These are phyloP conservation scores for Pinguiococcus pyrenoidosus DNA, from an alignment of 108 stramenopile genomes.

Conservation along the genomic window DNA sequence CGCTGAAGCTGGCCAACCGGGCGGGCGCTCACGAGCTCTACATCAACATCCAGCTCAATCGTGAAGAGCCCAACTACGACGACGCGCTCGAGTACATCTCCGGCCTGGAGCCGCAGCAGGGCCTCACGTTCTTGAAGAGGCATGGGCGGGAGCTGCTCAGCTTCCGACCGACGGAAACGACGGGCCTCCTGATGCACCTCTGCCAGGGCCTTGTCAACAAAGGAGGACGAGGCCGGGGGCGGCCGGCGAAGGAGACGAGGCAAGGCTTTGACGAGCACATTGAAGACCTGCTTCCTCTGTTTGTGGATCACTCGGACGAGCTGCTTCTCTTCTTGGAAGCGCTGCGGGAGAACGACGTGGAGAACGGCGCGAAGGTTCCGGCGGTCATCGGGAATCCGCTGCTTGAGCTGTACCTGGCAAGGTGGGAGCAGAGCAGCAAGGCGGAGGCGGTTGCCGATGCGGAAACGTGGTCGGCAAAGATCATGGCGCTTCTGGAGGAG, in stretches of 20 bases:
- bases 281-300: slow-evolving; percentile 22
- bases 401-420: slow-evolving; percentile 12
- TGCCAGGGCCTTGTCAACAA: slow-evolving; percentile 12
- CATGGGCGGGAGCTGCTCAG: slow-evolving; percentile 20
- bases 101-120: neutral
- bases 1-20: slow-evolving; percentile 17
- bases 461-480: neutral
- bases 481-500: slow-evolving; percentile 21
- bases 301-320: slow-evolving; percentile 18
- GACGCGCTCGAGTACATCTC: slow-evolving; percentile 26
- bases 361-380: slow-evolving; percentile 3
- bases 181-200: slow-evolving; percentile 25
- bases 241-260: neutral
- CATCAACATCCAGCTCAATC: slow-evolving; percentile 28
- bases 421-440: slow-evolving; percentile 4
- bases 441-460: neutral
- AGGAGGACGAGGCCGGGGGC: neutral
- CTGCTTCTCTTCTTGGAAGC: slow-evolving; percentile 11
- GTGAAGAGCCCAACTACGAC: slow-evolving; percentile 3
- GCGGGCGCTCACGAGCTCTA: slow-evolving; percentile 19
- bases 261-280: neutral
- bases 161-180: slow-evolving; percentile 21
- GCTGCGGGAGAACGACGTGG: slow-evolving; percentile 11
- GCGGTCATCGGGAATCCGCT: slow-evolving; percentile 11
- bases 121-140: slow-evolving; percentile 1